Base-by-base conservation (phyloP, 2,329 filamentous ascomycete genomes). In the Cercospora citrullina region DNA sequence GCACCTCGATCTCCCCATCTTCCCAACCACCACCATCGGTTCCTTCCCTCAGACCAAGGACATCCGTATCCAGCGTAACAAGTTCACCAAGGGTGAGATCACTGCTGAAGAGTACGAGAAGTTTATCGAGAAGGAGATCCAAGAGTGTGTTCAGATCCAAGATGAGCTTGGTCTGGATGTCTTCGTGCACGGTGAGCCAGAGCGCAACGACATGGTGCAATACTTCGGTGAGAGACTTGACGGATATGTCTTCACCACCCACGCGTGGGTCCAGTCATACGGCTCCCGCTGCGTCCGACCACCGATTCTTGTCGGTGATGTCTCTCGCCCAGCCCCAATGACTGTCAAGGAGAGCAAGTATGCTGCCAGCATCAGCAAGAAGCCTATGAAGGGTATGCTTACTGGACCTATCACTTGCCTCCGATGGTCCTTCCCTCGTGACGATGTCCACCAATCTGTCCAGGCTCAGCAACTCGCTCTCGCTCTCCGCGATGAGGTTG, bases 341-440 rank as follows among this genome's bases (percentile, higher is more conserved):
- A 97, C 95, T 69, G 95, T 99, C 84, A 99, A 99, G 91, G 95
- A 99, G 89, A 96, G 92, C 84, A 97, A 98, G 87, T 99, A 97
- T 85, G 95, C 95, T 75, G 94, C 93, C 72, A 94, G 91, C 66
- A 89, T 97, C 82, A 94, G 94, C 81, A 94, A 91, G 87, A 98
- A 97, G 89, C 94, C 95, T 84, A 98, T 99, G 95, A 99, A 99
- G 92, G 95, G 95, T 82, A 99, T 99, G 95, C 90, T 99, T 81
- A 99, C 95, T 83, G 95, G 95, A 69, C 95, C 95, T 76, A 96
- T 99, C 85, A 99, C 95, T 79, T 99, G 95, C 86, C 87, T 99
- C 77, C 91, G 95, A 83, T 99, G 95, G 95, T 99, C 95, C 71
- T 99, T 98, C 92, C 95, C 95, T 78, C 95, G 95, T 92, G 94